Evolutionary conservation across 352 stramenopile genomes (phyloP).

Genomic region (Phytophthora sp.): DNA sequence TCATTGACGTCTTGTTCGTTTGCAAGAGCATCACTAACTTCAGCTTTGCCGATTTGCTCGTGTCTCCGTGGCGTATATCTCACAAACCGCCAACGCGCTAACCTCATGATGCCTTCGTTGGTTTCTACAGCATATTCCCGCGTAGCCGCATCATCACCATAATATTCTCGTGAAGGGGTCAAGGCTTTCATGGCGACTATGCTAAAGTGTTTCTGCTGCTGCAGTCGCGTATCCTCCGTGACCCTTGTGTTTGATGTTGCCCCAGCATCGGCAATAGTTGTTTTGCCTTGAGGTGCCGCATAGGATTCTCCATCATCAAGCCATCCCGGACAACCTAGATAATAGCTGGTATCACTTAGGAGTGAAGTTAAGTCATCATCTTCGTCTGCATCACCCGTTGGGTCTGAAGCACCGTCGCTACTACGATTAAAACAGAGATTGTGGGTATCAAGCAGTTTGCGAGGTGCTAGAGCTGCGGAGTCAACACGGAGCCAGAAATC

Average conservation of each 20-base stretch:
- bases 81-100: constrained; percentile 60
- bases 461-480: constrained; percentile 14
- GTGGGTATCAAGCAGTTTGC: constrained; percentile 9
- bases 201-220: constrained; percentile 39
- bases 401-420: not conserved
- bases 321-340: constrained; percentile 57
- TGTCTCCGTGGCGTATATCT: constrained; percentile 13
- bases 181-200: constrained; percentile 65
- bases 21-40: not conserved
- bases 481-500: constrained; percentile 67
- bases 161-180: constrained; percentile 49
- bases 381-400: constrained; percentile 4
- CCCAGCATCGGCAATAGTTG: not conserved
- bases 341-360: constrained; percentile 62
- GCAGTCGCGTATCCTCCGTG: not conserved
- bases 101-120: constrained; percentile 55
- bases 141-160: constrained; percentile 66
- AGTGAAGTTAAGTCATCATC: constrained; percentile 44
- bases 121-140: constrained; percentile 68
- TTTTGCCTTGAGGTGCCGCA: not conserved
- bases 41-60: constrained; percentile 7
- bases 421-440: not conserved
- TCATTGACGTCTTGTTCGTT: constrained; percentile 28
- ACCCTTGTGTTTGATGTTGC: not conserved
- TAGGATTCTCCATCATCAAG: constrained; percentile 36